Evolutionary conservation across 176 grass and related monocot species (phyloP), one percentile per base, ranked within the genome.

Genomic region (Eragrostis curvula): DNA sequence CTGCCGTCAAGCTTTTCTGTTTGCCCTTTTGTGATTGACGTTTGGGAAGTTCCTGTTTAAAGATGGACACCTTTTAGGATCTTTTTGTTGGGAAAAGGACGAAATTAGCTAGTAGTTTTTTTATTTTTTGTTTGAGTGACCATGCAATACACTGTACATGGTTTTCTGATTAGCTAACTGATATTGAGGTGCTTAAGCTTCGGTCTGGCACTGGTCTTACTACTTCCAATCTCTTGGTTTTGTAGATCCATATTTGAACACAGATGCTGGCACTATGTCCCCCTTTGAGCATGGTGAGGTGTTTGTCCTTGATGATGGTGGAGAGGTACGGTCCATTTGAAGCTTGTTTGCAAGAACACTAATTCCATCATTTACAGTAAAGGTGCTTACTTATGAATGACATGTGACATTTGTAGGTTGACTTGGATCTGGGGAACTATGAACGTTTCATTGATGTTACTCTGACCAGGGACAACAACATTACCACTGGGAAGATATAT

Each of bases 401-500:
- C 39, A 41, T 78, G 53, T 30, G 44, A 68, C 69, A 81, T 73
- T 76, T 67, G 13, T 62, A 92, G 94, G 96, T 98, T 41, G 96
- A 98, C 66, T 85, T 98, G 89, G 96, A 98, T 84, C 78, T 98
- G 40, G 96, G 96, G 44, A 98, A 98, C 63, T 98, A 98, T 64
- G 96, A 98, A 45, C 92, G 96, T 64, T 98, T 98, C 75, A 73
- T 98, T 68, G 96, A 98, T 93, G 82, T 98, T 25, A 98, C 87
- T 42, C 85, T 98, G 65, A 98, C 93, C 0, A 93, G 85, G 81
- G 88, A 88, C 61, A 98, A 96, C 84, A 98, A 98, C 83, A 91
- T 98, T 78, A 98, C 96, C 63, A 98, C 90, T 9, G 96, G 96
- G 76, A 98, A 98, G 79, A 93, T 98, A 89, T 98, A 98, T 85